Base-by-base conservation (phyloP, 192 early-diverging fungal genomes). In the Mortierella claussenii region DNA sequence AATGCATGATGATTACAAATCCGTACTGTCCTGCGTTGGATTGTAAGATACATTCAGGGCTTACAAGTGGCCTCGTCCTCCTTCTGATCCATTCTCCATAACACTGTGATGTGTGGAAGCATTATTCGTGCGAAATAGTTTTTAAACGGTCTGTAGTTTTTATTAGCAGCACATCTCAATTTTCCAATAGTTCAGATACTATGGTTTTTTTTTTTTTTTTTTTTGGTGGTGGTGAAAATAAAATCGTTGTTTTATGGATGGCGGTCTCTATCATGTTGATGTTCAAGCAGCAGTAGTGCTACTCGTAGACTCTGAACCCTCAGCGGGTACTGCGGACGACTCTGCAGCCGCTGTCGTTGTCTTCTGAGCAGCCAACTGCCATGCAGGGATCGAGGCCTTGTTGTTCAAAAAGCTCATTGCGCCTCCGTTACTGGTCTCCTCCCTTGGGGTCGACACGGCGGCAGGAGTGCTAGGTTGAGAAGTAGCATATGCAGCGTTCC, bases 351-450 rank as follows among this genome's bases (percentile, higher is more conserved):
- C 40, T 48, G 36, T 42, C 15, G 61, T 24, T 9, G 55, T 1
- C 43, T 79, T 79, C 50, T 79, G 66, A 18, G 81, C 65, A 21
- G 81, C 81, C 68, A 92, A 81, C 65, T 92, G 90, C 90, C 90
- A 92, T n/a, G 89, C 86, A 27, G 90, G 90, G 60, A 89, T 79
- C 15, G 80, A 70, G 3, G 74, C 68, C 50, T 61, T 79, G 53
- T 21, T 61, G 50, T 53, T 70, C 68, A 68, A 61, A 44, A 76
- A 78, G 63, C 33, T 70, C 57, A 73, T 44, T 17, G 66, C 55
- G 2, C 60, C 65, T n/a, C n/a, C n/a, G n/a, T n/a, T n/a, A 30
- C 28, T 44, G 3, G 24, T 44, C 42, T 68, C 70, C 26, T 50
- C 69, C n/a, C 37, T 48, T 28, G 73, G 44, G 9, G 58, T n/a